phyloP scores from a whole-genome alignment of 108 stramenopile genomes.

The Schizochytrium sp. region DNA sequence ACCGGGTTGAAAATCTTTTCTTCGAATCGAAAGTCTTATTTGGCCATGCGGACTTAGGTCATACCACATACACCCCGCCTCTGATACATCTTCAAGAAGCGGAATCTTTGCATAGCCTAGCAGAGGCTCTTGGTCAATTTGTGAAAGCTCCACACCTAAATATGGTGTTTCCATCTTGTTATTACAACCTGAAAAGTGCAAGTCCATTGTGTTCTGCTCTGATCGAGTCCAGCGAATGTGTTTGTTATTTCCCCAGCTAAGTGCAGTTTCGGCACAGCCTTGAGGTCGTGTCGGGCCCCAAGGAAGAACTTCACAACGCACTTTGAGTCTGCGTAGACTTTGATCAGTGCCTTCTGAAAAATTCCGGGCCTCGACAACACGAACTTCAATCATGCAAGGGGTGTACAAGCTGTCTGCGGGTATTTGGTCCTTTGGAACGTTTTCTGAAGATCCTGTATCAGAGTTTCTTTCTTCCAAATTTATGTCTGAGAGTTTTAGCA shows the following conservation, averaged over 20 bases:
- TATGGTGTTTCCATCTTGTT: neutral
- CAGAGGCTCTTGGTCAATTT: slow-evolving; percentile 1
- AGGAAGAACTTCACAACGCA: slow-evolving; percentile 10
- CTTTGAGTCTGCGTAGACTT: neutral
- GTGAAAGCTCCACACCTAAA: neutral
- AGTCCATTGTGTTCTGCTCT: slow-evolving; percentile 17
- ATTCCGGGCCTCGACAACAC: slow-evolving; percentile 23
- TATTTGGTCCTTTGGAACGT: too few species aligned
- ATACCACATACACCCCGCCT: neutral
- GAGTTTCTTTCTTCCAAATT: neutral
- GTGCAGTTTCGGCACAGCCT: neutral
- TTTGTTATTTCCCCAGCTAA: neutral
- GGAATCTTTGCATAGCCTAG: neutral
- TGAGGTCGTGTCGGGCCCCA: slow-evolving; percentile 18
- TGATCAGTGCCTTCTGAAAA: neutral
- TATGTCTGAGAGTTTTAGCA: neutral
- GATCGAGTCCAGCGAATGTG: slow-evolving; percentile 27
- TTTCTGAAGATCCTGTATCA: too few species aligned
- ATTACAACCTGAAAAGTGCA: neutral
- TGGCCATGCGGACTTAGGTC: neutral
- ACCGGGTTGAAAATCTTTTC: neutral
- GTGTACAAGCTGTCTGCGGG: neutral
- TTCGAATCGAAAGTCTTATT: neutral
- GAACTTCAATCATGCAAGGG: neutral
- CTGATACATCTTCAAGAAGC: neutral